phyloP scores from a whole-genome alignment of 2,329 filamentous ascomycete genomes.

The Colletotrichum sp. region DNA sequence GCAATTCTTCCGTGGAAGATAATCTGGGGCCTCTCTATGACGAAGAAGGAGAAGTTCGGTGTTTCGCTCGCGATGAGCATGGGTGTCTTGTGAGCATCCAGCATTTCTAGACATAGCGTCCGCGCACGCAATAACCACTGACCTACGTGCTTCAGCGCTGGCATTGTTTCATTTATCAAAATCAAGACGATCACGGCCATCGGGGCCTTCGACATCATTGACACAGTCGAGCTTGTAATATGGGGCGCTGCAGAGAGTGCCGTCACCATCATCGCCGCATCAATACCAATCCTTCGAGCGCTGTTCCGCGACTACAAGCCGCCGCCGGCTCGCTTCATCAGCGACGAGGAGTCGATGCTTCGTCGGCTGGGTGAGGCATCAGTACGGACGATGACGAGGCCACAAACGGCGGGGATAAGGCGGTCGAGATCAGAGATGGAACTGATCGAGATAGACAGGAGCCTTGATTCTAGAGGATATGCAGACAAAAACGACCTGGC shows the following conservation, averaged over 20 bases:
- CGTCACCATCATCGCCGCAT: conserved; percentile 36
- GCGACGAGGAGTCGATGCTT: conserved; percentile 10
- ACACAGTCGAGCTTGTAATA: conserved; percentile 28
- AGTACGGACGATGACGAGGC: not conserved
- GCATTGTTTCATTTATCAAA: conserved; percentile 35
- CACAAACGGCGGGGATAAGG: not conserved
- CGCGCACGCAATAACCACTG: not conserved
- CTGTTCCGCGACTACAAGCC: conserved; percentile 23
- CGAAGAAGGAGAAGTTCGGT: conserved; percentile 43
- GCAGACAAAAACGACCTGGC: not conserved
- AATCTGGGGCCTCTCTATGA: conserved; percentile 44
- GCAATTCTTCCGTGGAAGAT: conserved; percentile 46
- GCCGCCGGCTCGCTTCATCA: not conserved
- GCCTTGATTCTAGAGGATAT: not conserved
- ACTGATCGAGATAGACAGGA: not conserved
- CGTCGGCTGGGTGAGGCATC: not conserved
- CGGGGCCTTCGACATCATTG: conserved; percentile 23
- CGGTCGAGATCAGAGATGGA: not conserved
- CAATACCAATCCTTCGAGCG: conserved; percentile 35
- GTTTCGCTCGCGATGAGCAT: conserved; percentile 46
- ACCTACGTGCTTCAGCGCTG: conserved; percentile 28
- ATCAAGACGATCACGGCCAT: conserved; percentile 29
- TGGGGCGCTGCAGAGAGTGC: conserved; percentile 33
- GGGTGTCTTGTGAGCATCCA: conserved; percentile 40
- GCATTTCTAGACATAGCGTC: not conserved